Base-by-base conservation (phyloP, 441 rosid genomes). In the Biscutella auriculata region DNA sequence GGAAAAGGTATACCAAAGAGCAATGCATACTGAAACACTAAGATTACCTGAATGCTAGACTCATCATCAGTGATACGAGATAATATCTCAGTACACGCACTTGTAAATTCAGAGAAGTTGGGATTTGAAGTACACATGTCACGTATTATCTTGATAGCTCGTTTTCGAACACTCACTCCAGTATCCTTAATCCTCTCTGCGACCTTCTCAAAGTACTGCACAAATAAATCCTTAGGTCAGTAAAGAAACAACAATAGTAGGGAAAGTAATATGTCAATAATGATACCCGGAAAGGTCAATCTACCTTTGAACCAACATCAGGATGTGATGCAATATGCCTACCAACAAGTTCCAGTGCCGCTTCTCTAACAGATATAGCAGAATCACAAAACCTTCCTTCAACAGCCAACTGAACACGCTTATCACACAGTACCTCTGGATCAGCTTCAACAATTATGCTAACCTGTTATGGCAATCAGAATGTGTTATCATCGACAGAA, bases 381-480 rank as follows among this genome's bases (percentile, higher is more conserved):
- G 99, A 94, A 75, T 94, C 97, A 65, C 99, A 94, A 74, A 94
- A 90, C 79, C 99, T 85, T 77, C 97, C 99, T 73, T 94, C 96
- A 69, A 94, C 96, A 72, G 99, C 99, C 71, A 79, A 66, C 71
- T 90, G 99, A 57, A 94, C 96, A 53, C 88, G 96, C 56, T 82
- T 84, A 73, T 90, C 96, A 46, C 96, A 71, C 68, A 90, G 70
- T 43, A 94, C 99, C 81, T 87, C 99, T 17, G 99, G 97, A 73
- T 94, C 99, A 66, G 82, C 83, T 81, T 94, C 99, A 55, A 94
- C 99, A 69, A 87, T 90, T 57, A 85, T 83, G 74, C 99, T 90
- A 37, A 90, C 97, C 99, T 94, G 85, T 71, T 74, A 37, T 37
- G 56, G 48, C 62, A 75, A 74, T 57, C 12, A 76, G 40, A 57